Evolutionary conservation across 164 flowering plant genomes (phyloP), one percentile per base, ranked within the genome.

Genomic region (Saururus chinensis): DNA sequence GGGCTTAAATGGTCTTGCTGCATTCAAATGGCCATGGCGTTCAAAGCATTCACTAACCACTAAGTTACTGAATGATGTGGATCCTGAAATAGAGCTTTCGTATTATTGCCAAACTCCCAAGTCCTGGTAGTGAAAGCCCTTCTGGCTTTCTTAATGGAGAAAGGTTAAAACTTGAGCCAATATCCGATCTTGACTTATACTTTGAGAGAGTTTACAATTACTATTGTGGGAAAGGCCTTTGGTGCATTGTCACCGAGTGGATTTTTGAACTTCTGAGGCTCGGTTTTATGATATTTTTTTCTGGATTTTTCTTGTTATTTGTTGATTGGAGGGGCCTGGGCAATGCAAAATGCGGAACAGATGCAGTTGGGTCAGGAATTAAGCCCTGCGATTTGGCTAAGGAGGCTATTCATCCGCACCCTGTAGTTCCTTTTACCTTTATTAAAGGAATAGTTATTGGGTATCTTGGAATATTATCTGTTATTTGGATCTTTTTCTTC

Each of bases 191-290:
- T 71, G 99, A 95, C 73, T 80, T 95, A 54, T 95, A 91, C 80
- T 89, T 91, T 73, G 99, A 87, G 76, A 80, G 93, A 70, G 76
- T 95, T 22, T 95, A 95, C 72, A 84, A 68, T 74, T 95, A 95
- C 71, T 95, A 91, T 57, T 84, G 93, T 69, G 99, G 86, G 69
- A 95, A 95, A 79, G 99, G 99, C 58, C 86, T 95, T 64, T 83
- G 88, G 92, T 95, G 99, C 76, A 91, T 95, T 45, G 81, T 95
- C 58, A 80, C 80, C 63, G 89, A 89, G 79, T 91, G 99, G 99
- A 80, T 87, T 53, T 86, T 91, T 60, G 99, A 95, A 71, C 93
- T 95, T 45, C 73, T 95, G 24, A 84, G 90, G 69, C 72, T 95
- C 26, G 90, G 82, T 40, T 91, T 95, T 62, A 82, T 82, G 45